Base-by-base conservation (phyloP, 805 yeast species). In the Starmerella potacharoeniae region DNA sequence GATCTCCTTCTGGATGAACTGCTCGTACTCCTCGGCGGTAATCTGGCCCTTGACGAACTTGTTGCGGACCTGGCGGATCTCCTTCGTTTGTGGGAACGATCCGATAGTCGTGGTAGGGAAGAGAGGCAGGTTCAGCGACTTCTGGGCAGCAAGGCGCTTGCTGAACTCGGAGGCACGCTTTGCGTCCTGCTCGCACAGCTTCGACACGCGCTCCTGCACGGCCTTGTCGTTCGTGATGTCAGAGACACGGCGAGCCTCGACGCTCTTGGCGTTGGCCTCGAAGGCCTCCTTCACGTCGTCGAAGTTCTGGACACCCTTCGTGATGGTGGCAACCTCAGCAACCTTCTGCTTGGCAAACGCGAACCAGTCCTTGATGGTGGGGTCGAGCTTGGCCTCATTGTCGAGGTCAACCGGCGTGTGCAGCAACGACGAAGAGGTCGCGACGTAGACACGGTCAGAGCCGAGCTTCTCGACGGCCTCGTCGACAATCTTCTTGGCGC, bases 31-130 rank as follows among this genome's bases (percentile, higher is more conserved):
- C 77, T 86, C 95, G 72, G 88, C 84, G 70, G 97, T 75, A 71
- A 93, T 84, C 69, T 87, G 85, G 74, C 99, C 99, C 84, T 93
- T 93, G 75, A 86, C 80, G 77, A 86, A 89, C 79, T 91, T 93
- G 84, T 91, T 89, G 82, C 99, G 91, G 86, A 86, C 85, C 74
- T 90, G 76, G 81, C 98, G 87, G 77, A 93, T 93, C 75, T 93
- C 98, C 81, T 89, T 88, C 75, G 99, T 93, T 82, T 93, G 99
- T 68, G 99, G 99, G 97, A 93, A 93, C 63, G 99, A 93, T 76
- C 99, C 99, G 75, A 93, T 93, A 69, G 98, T 93, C 73, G 99
- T 93, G 72, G 99, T 93, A 77, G 99, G 99, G 96, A 93, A 93
- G 71, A 86, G 77, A 66, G 99, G 98, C 74, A 93, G 80, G 80